phyloP scores from a whole-genome alignment of 768 basidiomycete species.

The Tylopilus subfusipes region DNA sequence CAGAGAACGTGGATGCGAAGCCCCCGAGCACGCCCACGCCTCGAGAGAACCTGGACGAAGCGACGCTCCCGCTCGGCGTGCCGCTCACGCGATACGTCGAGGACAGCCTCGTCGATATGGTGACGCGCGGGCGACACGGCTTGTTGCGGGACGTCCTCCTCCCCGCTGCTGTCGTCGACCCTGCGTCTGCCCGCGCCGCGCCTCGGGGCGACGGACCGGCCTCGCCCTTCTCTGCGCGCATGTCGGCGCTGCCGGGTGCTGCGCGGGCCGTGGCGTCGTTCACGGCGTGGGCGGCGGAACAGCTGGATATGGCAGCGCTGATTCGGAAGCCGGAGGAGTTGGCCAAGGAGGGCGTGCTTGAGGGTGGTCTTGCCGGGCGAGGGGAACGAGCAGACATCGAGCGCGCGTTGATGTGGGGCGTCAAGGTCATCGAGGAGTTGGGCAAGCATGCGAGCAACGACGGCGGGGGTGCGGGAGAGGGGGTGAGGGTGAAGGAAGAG shows the following conservation, averaged over 20 bases:
- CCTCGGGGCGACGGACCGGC: neutral
- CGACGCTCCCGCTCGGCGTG: constrained; percentile 28
- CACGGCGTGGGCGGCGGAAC: constrained; percentile 13
- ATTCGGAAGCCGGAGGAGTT: constrained; percentile 42
- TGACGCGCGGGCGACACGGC: constrained; percentile 41
- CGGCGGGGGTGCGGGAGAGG: neutral
- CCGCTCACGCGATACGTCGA: constrained; percentile 41
- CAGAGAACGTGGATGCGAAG: neutral
- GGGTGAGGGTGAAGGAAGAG: constrained; percentile 14
- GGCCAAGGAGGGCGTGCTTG: constrained; percentile 26
- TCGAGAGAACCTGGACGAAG: neutral
- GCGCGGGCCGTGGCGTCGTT: constrained; percentile 2
- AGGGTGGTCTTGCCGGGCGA: constrained; percentile 11
- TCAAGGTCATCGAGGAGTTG: constrained; percentile 46
- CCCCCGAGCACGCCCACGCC: neutral
- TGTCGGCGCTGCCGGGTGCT: constrained; percentile 12
- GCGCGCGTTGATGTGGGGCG: constrained; percentile 54
- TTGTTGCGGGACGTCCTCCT: constrained; percentile 30
- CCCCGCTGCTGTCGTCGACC: neutral
- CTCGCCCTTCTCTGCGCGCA: constrained; percentile 12
- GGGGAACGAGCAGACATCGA: constrained; percentile 31
- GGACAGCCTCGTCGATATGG: constrained; percentile 36
- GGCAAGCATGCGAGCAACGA: neutral
- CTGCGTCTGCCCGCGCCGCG: neutral
- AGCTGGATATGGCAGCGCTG: constrained; percentile 42